Base-by-base conservation (phyloP, 2,329 filamentous ascomycete species). In the Rhexocercosporidium sp. region DNA sequence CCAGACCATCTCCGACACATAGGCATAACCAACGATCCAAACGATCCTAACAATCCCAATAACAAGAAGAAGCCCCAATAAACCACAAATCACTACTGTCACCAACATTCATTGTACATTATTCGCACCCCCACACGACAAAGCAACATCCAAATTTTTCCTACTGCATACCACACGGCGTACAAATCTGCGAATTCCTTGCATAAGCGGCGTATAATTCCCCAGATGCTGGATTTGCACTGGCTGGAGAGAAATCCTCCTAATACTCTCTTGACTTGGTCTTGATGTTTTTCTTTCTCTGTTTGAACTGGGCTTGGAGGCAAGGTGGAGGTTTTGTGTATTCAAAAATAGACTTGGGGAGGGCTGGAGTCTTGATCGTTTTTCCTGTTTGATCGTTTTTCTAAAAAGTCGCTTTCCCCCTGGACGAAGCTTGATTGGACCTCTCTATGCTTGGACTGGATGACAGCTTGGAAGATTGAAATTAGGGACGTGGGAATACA, bases 1-100 rank as follows among this genome's bases (percentile, higher is more conserved):
- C 90, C 91, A 27, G 90, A 92, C 76, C 85, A 79, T 72, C 87
- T 91, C 76, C 85, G 90, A 70, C 89, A 92, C 74, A 91, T 93
- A 73, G 90, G 90, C 51, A 57, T 47, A 29, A 59, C 51, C 8
- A 59, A 62, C 37, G 66, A 65, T 37, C 59, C 44, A 31, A 51
- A 51, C 59, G 59, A 62, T 39, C 29, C 46, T 20, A 29, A 25
- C 14, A 59, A 59, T n/a, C n/a, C n/a, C 46, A 34, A 62, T 20
- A 51, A 62, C 18, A 49, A 51, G 29, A 53, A 62, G 12, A 51
- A 51, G 5, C 27, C n/a, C n/a, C n/a, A n/a, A 27, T n/a, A 46
- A 44, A 44, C 6, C 12, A 22, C 9, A 20, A 6, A 27, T 47
- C n/a, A 20, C 22, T 37, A 22, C 27, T 20, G 29, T 39, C 12